These are phyloP conservation scores for Magnolia kwangsiensis DNA, from an alignment of 164 flowering plant genomes.

Conservation along the genomic window DNA sequence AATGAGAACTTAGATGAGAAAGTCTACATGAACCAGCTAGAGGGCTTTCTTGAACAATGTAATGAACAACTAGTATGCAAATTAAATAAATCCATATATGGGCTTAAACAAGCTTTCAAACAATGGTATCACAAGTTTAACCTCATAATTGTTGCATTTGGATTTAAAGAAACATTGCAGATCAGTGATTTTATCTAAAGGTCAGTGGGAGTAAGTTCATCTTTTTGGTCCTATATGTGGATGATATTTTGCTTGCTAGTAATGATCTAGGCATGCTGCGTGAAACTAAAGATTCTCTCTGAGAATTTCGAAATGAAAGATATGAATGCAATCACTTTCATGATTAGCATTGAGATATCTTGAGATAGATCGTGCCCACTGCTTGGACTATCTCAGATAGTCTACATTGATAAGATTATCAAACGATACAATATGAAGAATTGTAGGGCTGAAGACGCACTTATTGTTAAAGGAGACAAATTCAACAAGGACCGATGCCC, in stretches of 20 bases:
- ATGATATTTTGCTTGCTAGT: too few species aligned
- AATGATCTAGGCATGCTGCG: too few species aligned
- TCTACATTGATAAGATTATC: not conserved
- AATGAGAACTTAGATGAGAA: too few species aligned
- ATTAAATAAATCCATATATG: constrained; percentile 8
- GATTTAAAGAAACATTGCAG: not conserved
- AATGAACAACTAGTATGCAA: not conserved
- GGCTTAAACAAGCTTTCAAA: not conserved
- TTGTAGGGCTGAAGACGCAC: not conserved
- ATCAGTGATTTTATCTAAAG: too few species aligned
- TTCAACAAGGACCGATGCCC: not conserved
- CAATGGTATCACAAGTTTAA: not conserved
- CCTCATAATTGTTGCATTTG: not conserved
- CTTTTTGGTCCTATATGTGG: too few species aligned
- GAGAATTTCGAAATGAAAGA: too few species aligned
- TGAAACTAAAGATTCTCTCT: too few species aligned
- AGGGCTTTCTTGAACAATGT: not conserved
- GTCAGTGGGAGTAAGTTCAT: too few species aligned
- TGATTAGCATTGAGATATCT: not conserved
- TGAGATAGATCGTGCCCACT: constrained; percentile 1
- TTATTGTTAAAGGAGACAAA: not conserved
- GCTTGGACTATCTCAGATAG: not conserved
- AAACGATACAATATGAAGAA: not conserved
- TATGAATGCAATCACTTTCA: not conserved
- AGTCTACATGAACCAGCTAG: not conserved